Conservation (phyloP, 495 filamentous ascomycete genomes). For the Annulohypoxylon stygium region DNA sequence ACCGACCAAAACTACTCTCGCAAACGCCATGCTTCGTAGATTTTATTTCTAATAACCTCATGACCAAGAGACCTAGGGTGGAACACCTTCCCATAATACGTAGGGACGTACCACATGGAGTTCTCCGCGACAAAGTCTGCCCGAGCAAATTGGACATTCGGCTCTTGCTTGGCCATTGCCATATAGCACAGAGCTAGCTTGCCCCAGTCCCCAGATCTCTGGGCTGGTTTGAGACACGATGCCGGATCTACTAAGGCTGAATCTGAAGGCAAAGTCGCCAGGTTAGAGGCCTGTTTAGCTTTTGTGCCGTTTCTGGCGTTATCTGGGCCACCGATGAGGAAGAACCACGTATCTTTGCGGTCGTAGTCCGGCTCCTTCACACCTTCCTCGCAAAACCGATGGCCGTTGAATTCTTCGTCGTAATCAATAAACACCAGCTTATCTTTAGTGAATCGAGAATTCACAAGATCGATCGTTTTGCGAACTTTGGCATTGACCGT, state of each 20-base stretch:
- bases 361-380: slow-evolving; percentile 59
- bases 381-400: slow-evolving; percentile 63
- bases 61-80: slow-evolving; percentile 58
- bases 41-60: slow-evolving; percentile 51
- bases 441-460: slow-evolving; percentile 47
- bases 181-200: slow-evolving; percentile 57
- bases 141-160: slow-evolving; percentile 45
- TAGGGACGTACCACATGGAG: slow-evolving; percentile 60
- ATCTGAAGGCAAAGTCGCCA: slow-evolving; percentile 31
- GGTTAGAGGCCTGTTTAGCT: slow-evolving; percentile 14
- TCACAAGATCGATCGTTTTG: slow-evolving; percentile 47
- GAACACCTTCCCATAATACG: slow-evolving; percentile 61
- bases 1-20: slow-evolving; percentile 11
- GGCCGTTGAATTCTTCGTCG: slow-evolving; percentile 57
- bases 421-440: slow-evolving; percentile 61
- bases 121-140: slow-evolving; percentile 43
- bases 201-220: slow-evolving; percentile 55
- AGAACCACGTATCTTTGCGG: slow-evolving; percentile 62
- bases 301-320: slow-evolving; percentile 42
- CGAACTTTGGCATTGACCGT: slow-evolving; percentile 55
- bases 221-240: slow-evolving; percentile 48
- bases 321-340: slow-evolving; percentile 59
- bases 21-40: slow-evolving; percentile 53
- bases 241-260: slow-evolving; percentile 52
- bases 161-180: slow-evolving; percentile 54